A percentile compares a stretch with the other conserved stretches of the same genome.
phyloP scores from a whole-genome alignment of 2,329 filamentous ascomycete species.

The Tolypocladium paradoxum region DNA sequence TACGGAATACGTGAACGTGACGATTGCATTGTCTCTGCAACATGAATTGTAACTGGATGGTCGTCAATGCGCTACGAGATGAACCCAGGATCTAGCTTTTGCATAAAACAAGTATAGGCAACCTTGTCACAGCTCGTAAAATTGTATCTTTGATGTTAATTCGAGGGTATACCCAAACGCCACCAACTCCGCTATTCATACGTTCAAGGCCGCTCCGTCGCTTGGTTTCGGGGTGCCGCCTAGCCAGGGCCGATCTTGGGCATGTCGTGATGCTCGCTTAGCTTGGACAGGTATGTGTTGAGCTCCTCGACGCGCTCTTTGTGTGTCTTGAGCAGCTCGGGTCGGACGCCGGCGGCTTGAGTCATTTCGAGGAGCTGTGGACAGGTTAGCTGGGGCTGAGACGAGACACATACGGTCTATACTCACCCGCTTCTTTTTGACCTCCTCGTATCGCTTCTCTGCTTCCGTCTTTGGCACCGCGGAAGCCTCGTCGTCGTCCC shows the following conservation, averaged over 20 bases:
- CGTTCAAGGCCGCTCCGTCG: no score
- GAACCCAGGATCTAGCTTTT: background rate
- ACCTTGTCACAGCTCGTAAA: no score
- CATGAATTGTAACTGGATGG: background rate
- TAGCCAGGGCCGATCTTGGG: constrained; percentile 53
- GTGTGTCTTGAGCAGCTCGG: constrained; percentile 88
- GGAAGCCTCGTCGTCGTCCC: constrained; percentile 18
- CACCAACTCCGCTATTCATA: constrained; percentile 11
- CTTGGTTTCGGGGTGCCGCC: constrained; percentile 1
- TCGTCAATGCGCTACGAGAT: background rate
- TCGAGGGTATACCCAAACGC: constrained; percentile 16
- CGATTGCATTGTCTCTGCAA: background rate
- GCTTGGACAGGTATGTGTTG: constrained; percentile 81
- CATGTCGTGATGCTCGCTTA: constrained; percentile 99
- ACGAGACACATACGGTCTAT: no score
- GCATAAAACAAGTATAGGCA: no score
- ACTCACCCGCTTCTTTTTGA: constrained; percentile 66
- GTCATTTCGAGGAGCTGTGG: constrained; percentile 68
- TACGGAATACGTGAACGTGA: background rate
- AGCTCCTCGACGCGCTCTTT: constrained; percentile 94
- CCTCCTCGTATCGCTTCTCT: constrained; percentile 71
- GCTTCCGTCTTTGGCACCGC: constrained; percentile 64
- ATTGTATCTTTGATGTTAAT: background rate
- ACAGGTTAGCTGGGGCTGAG: constrained; percentile 1
- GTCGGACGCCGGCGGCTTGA: constrained; percentile 42